Evolutionary conservation across 192 early-diverging fungal species (phyloP).

Genomic region (Radiomyces spectabilis): DNA sequence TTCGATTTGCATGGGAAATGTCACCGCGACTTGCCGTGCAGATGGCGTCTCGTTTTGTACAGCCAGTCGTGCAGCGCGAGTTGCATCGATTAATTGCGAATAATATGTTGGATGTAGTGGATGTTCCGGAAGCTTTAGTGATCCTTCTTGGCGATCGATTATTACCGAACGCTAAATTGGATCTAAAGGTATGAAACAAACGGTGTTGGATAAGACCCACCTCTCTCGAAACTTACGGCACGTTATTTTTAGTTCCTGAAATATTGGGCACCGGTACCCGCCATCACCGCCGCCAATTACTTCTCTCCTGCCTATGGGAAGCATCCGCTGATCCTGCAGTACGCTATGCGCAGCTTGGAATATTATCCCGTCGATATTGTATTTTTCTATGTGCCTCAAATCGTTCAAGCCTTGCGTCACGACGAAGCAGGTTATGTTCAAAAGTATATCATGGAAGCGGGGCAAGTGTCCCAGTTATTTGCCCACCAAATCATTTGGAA

Average conservation of each 20-base stretch:
- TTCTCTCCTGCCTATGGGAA: slow-evolving; percentile 60
- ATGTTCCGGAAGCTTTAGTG: slow-evolving; percentile 64
- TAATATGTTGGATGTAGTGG: slow-evolving; percentile 58
- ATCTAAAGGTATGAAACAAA: slow-evolving; percentile 22
- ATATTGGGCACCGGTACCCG: slow-evolving; percentile 86
- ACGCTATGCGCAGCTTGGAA: slow-evolving; percentile 85
- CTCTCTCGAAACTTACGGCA: neutral
- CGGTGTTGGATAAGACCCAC: neutral
- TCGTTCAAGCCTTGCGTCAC: slow-evolving; percentile 91
- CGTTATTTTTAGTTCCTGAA: slow-evolving; percentile 46
- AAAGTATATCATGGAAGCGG: slow-evolving; percentile 90
- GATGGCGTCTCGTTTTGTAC: slow-evolving; percentile 66
- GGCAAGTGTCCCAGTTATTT: slow-evolving; percentile 90
- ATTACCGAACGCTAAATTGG: slow-evolving; percentile 13
- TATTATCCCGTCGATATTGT: slow-evolving; percentile 88
- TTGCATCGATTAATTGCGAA: slow-evolving; percentile 55
- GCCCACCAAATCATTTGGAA: slow-evolving; percentile 99
- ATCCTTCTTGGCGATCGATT: slow-evolving; percentile 64
- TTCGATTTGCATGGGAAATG: slow-evolving; percentile 78
- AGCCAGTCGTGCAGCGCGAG: slow-evolving; percentile 56
- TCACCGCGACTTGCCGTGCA: slow-evolving; percentile 79
- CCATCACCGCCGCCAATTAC: slow-evolving; percentile 80
- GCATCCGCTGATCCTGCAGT: slow-evolving; percentile 89
- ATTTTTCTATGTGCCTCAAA: slow-evolving; percentile 98
- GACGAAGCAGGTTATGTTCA: slow-evolving; percentile 89